Base-by-base conservation (phyloP, 208 protist species). In the Acanthamoeba rhysodes region DNA sequence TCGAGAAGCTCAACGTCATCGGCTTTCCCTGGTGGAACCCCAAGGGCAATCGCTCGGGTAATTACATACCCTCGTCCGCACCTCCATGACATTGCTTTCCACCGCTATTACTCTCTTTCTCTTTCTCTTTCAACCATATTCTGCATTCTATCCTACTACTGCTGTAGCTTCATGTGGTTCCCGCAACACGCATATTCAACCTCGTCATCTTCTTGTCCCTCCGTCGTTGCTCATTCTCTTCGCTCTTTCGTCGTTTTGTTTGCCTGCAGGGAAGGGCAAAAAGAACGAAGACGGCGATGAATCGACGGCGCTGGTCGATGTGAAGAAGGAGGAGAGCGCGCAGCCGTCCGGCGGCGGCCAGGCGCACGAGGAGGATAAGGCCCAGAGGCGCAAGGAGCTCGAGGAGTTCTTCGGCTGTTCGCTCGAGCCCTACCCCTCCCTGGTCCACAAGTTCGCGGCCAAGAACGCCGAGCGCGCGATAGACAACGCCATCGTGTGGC, bases 11-110 rank as follows among this genome's bases (percentile, higher is more conserved):
- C 34, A 92, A 72, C 20, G 55, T 22, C 29, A 92, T 92, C 55
- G 85, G 85, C 22, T 92, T 92, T 32, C 85, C 85, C 18, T 92
- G 85, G 85, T 92, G 85, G 85, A 64, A 22, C 27, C 85, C 55
- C 20, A 92, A 92, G 34, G 59, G 85, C 29, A 72, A 92, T 20
- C 32, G 85, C 2, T 34, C 29, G 55, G 85, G 24, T 92, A 50
- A 20, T 84, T 0, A 27, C 68, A 22, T 27, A 41, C 68, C 68
- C 16, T 41, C 68, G 29, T 41, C 24, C 2, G 12, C 57, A 24
- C 12, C 57, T 62, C 22, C 18, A 62, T 24, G 57, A 62, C 57
- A 62, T 45, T 45, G 41, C 41, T 45, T 45, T 45, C 41, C 41
- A 45, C 41, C 41, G 3, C 41, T 45, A 9, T 45, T 45, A 45